Evolutionary conservation across 1,284 basidiomycete genomes (phyloP), one percentile per base, ranked within the genome.

Genomic region (Coriolopsis trogii): DNA sequence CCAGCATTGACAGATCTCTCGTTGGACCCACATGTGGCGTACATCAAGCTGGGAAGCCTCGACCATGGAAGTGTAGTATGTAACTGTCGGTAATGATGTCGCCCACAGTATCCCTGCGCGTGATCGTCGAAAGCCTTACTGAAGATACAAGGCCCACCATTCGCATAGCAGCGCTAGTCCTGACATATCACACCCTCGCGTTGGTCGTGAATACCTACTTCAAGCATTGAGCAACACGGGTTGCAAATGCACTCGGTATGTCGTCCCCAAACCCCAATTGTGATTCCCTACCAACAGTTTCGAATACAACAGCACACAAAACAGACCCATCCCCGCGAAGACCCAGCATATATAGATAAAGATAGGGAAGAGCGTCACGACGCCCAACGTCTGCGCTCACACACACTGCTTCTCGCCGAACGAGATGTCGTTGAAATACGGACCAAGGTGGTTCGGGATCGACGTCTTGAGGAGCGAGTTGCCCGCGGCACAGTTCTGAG

Each of bases 381-480:
- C n/a, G n/a, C n/a, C n/a, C n/a, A n/a, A n/a, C n/a, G n/a, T n/a
- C n/a, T n/a, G n/a, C n/a, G n/a, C n/a, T n/a, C n/a, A n/a, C n/a
- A n/a, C n/a, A n/a, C n/a, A n/a, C 59, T n/a, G n/a, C 37, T 49
- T 46, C 26, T 42, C 60, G 6, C 66, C 66, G 38, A 67, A 66
- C 6, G 64, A 66, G 43, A 67, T 63, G 13, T 44, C 61, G 28
- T 51, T 49, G 44, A 66, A 62, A 53, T 67, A 67, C 21, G 66
- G 66, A 16, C 66, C 66, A 24, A 65, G 57, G 37, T 67, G 66
- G 53, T 67, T 62, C 26, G 53, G 34, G n/a, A 67, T 55, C 12
- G 59, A 61, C 24, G 49, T 47, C 28, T 59, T 49, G 34, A 51
- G 42, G 20, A 61, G 51, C 7, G 58, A 60, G 54, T 63, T 65